Conservation (phyloP, 306 rosid genomes). For the Herpetospermum pedunculosum region DNA sequence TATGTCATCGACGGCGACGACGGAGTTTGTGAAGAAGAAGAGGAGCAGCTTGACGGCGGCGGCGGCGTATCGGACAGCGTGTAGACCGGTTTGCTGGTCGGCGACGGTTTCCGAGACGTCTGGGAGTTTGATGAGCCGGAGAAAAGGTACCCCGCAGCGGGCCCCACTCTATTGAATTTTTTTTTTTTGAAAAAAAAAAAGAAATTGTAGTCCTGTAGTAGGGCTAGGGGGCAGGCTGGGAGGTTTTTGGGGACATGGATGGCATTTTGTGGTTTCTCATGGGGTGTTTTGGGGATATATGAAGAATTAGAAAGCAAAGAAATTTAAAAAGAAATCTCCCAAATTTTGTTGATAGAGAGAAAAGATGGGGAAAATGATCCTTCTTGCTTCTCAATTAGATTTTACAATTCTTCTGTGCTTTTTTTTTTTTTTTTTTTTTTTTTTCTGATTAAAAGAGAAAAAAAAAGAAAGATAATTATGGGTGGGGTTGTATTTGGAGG, state of each 20-base stretch:
- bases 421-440: background rate
- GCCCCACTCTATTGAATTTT: slow-evolving; percentile 63
- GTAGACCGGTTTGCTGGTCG: slow-evolving; percentile 30
- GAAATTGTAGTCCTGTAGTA: background rate
- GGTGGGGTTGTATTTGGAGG: background rate
- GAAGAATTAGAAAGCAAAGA: background rate
- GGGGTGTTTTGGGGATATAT: background rate
- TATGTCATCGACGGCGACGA: slow-evolving; percentile 57
- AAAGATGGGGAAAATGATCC: no score
- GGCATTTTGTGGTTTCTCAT: background rate
- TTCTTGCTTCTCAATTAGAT: background rate
- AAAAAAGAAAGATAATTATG: background rate
- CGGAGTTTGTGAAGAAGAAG: slow-evolving; percentile 57
- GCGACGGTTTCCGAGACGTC: slow-evolving; percentile 36
- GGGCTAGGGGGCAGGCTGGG: slow-evolving; percentile 1
- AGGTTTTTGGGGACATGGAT: slow-evolving; percentile 5
- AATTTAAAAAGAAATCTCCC: background rate
- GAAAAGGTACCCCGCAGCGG: slow-evolving; percentile 77
- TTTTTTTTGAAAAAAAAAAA: background rate
- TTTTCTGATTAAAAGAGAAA: background rate
- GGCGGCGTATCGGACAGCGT: slow-evolving; percentile 17
- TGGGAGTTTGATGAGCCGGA: slow-evolving; percentile 47
- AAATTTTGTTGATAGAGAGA: slow-evolving; percentile 19
- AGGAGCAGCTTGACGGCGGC: slow-evolving; percentile 26
- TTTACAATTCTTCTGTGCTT: background rate